A percentile compares a stretch with the other conserved stretches of the same genome.
Conservation (phyloP, 805 yeast genomes). For the Maudiozyma turicensis region DNA sequence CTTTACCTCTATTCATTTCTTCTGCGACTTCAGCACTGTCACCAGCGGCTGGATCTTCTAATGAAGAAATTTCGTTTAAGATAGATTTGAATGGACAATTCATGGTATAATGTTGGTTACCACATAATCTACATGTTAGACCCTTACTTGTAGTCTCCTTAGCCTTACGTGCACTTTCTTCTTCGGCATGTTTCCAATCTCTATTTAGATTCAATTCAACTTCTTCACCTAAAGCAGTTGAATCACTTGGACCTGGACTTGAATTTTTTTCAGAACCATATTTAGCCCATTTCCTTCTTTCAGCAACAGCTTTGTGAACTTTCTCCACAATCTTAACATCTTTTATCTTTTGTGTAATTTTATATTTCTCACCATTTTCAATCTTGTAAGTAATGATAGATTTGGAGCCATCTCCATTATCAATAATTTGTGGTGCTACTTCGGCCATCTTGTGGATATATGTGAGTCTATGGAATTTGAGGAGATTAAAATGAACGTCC, state of each 20-base stretch:
- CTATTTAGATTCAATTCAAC: constrained; percentile 66
- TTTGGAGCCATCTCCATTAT: constrained; percentile 81
- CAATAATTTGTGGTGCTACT: constrained; percentile 63
- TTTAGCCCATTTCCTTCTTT: constrained; percentile 77
- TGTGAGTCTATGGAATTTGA: too few relatives aligned
- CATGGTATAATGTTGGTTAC: constrained; percentile 86
- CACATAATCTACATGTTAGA: constrained; percentile 80
- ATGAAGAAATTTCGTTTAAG: constrained; percentile 43
- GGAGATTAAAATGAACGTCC: too few relatives aligned
- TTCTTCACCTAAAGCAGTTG: constrained; percentile 83
- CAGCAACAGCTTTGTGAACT: constrained; percentile 81
- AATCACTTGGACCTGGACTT: constrained; percentile 78
- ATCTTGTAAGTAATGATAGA: constrained; percentile 71
- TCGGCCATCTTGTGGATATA: constrained; percentile 36
- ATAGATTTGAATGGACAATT: constrained; percentile 95
- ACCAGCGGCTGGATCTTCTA: constrained; percentile 28
- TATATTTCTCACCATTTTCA: constrained; percentile 75
- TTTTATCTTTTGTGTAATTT: constrained; percentile 76
- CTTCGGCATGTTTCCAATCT: constrained; percentile 68
- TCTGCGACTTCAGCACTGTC: constrained; percentile 28
- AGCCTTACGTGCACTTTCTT: constrained; percentile 49
- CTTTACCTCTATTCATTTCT: constrained; percentile 24
- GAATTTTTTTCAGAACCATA: constrained; percentile 72
- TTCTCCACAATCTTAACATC: constrained; percentile 68
- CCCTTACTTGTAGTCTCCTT: constrained; percentile 36